phyloP scores from a whole-genome alignment of 2,329 filamentous ascomycete species.

The Fusarium sp. region DNA sequence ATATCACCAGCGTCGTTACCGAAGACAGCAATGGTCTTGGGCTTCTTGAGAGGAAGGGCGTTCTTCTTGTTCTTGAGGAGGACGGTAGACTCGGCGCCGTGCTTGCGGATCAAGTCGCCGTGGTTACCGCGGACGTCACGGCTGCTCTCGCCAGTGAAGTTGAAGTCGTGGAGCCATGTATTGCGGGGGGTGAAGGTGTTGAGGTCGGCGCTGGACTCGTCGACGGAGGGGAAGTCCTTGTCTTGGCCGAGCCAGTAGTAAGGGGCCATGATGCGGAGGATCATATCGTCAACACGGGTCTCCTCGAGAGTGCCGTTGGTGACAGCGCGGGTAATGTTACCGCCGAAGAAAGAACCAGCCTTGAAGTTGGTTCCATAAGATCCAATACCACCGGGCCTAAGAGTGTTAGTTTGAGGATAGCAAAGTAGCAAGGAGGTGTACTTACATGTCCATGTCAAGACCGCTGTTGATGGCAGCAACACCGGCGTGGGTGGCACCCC shows the following conservation, averaged over 20 bases:
- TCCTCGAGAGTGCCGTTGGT: constrained; percentile 61
- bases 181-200: constrained; percentile 64
- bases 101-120: constrained; percentile 67
- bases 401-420: not conserved
- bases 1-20: constrained; percentile 64
- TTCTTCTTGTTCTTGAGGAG: constrained; percentile 79
- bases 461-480: constrained; percentile 76
- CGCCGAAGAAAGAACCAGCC: constrained; percentile 60
- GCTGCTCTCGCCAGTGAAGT: constrained; percentile 66
- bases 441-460: constrained; percentile 70
- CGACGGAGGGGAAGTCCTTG: constrained; percentile 59
- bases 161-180: constrained; percentile 58
- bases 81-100: constrained; percentile 70
- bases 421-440: not conserved
- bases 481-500: constrained; percentile 80
- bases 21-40: constrained; percentile 70
- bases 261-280: constrained; percentile 66
- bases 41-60: constrained; percentile 69
- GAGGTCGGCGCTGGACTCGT: constrained; percentile 62
- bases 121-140: constrained; percentile 67
- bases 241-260: constrained; percentile 66
- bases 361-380: constrained; percentile 49
- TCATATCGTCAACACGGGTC: constrained; percentile 62
- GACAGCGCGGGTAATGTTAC: constrained; percentile 61
- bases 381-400: constrained; percentile 56